Conservation (phyloP, 208 protist species). For the Leishmania major region DNA sequence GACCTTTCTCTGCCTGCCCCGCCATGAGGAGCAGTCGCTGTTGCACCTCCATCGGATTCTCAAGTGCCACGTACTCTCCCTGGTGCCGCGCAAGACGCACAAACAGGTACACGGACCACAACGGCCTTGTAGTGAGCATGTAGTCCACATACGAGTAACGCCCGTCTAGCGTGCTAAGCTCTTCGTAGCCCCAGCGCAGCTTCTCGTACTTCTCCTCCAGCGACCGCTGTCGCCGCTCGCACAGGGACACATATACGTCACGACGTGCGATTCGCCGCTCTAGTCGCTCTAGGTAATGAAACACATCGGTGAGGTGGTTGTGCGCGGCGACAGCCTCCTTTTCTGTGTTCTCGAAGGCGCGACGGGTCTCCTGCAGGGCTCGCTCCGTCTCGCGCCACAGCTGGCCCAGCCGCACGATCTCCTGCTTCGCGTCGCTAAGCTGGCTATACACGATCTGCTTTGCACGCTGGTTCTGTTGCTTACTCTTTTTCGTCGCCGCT, state of each 20-base stretch:
- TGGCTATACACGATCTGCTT: constrained; percentile 36
- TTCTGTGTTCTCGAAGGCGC: constrained; percentile 79
- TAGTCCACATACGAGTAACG: constrained; percentile 79
- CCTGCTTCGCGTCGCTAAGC: constrained; percentile 55
- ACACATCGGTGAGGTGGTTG: constrained; percentile 80
- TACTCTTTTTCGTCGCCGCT: constrained; percentile 35
- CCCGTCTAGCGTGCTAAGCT: constrained; percentile 69
- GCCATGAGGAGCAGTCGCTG: constrained; percentile 7
- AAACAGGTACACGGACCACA: constrained; percentile 82
- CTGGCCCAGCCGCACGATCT: constrained; percentile 60
- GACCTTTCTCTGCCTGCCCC: background rate
- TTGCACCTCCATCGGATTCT: constrained; percentile 23
- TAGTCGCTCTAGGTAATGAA: constrained; percentile 82
- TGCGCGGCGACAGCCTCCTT: constrained; percentile 74
- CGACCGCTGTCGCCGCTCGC: constrained; percentile 48
- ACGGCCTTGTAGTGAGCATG: constrained; percentile 52
- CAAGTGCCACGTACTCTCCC: constrained; percentile 37
- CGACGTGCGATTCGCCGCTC: constrained; percentile 82
- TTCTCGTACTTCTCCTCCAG: constrained; percentile 91
- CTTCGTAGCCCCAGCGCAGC: constrained; percentile 82
- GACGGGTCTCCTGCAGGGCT: constrained; percentile 73
- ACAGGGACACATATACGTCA: constrained; percentile 59
- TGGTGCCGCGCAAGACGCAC: constrained; percentile 58
- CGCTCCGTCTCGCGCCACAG: constrained; percentile 90
- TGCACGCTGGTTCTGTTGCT: constrained; percentile 25